These are phyloP conservation scores for Leptosphaerulina australis DNA, from an alignment of 2,329 filamentous ascomycete species.

Conservation along the genomic window DNA sequence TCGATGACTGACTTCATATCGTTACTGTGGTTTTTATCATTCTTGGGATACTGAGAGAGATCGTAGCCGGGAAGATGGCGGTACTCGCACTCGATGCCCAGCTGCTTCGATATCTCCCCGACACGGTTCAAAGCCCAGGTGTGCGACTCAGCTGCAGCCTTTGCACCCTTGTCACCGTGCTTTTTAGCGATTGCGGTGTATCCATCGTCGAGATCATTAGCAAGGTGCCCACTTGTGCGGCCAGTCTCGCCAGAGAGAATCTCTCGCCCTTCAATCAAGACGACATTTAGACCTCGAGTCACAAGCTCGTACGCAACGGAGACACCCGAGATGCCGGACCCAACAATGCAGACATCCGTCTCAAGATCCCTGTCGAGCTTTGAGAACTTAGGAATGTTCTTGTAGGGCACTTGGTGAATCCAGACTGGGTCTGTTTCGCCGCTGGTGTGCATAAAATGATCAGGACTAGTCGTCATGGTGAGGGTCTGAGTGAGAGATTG, in stretches of 20 bases:
- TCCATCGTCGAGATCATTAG: slow-evolving; percentile 61
- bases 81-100: slow-evolving; percentile 64
- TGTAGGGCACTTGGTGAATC: slow-evolving; percentile 58
- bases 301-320: slow-evolving; percentile 62
- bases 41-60: slow-evolving; percentile 57
- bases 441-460: slow-evolving; percentile 55
- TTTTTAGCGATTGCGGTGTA: slow-evolving; percentile 60
- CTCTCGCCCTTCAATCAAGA: slow-evolving; percentile 62
- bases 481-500: slow-evolving; percentile 2
- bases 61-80: slow-evolving; percentile 57
- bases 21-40: slow-evolving; percentile 52
- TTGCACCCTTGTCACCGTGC: slow-evolving; percentile 58
- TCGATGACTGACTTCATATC: slow-evolving; percentile 55
- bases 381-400: slow-evolving; percentile 52
- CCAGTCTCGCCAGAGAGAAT: slow-evolving; percentile 61
- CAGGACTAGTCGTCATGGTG: slow-evolving; percentile 28
- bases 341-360: slow-evolving; percentile 59
- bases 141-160: slow-evolving; percentile 60
- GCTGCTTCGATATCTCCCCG: slow-evolving; percentile 56
- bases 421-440: slow-evolving; percentile 61
- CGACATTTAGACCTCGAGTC: slow-evolving; percentile 56
- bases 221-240: slow-evolving; percentile 61
- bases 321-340: slow-evolving; percentile 60
- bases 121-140: slow-evolving; percentile 60
- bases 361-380: slow-evolving; percentile 53